Evolutionary conservation across 1,139 yeast genomes (phyloP).

Genomic region (Taphrina pruni): DNA sequence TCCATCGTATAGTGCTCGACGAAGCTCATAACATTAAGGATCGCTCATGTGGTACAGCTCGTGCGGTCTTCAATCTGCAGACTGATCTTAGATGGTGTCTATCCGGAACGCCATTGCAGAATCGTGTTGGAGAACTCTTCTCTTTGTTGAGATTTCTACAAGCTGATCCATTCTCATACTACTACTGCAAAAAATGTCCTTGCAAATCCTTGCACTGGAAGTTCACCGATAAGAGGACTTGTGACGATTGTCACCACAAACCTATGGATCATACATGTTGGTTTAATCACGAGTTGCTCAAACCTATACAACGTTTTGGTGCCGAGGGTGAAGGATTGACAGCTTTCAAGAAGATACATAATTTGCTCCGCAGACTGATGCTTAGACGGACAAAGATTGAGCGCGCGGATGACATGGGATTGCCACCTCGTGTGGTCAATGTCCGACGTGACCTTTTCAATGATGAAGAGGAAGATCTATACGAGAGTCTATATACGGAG

Average conservation of each 20-base stretch:
- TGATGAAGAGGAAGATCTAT: slow-evolving; percentile 91
- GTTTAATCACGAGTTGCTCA: slow-evolving; percentile 92
- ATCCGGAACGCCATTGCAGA: slow-evolving; percentile 95
- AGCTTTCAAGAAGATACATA: slow-evolving; percentile 77
- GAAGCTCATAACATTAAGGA: slow-evolving; percentile 98
- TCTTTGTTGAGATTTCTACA: slow-evolving; percentile 83
- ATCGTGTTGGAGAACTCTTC: slow-evolving; percentile 93
- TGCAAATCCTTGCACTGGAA: slow-evolving; percentile 83
- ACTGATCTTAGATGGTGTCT: slow-evolving; percentile 85
- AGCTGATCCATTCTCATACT: slow-evolving; percentile 82
- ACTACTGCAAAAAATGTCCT: slow-evolving; percentile 88
- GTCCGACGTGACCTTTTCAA: slow-evolving; percentile 84
- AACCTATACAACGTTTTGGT: slow-evolving; percentile 85
- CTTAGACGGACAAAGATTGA: slow-evolving; percentile 91
- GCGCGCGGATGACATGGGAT: slow-evolving; percentile 93
- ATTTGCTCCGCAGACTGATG: slow-evolving; percentile 78
- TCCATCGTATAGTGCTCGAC: slow-evolving; percentile 87
- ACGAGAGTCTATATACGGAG: slow-evolving; percentile 84
- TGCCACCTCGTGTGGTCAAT: slow-evolving; percentile 92
- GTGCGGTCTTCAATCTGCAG: slow-evolving; percentile 77
- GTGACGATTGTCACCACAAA: slow-evolving; percentile 85
- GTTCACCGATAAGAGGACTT: slow-evolving; percentile 78
- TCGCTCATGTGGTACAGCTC: slow-evolving; percentile 88
- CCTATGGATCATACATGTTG: slow-evolving; percentile 95
- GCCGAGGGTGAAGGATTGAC: slow-evolving; percentile 63